A percentile compares a stretch with the other conserved stretches of the same genome.
Evolutionary conservation across 83 land plant species (phyloP).

Genomic region (Larix sibirica): DNA sequence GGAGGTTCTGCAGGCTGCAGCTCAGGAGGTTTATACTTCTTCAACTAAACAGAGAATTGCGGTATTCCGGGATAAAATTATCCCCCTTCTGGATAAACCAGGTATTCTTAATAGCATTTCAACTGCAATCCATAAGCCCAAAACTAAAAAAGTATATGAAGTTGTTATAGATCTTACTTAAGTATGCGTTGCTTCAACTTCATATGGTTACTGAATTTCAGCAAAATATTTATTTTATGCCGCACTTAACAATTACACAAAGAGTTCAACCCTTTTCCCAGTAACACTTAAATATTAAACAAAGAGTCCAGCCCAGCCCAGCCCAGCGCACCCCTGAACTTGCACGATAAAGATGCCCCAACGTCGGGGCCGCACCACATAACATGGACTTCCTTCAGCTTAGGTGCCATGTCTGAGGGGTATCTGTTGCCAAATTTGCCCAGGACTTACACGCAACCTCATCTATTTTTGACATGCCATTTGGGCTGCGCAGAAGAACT

Average conservation of each 20-base stretch:
- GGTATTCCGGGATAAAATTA: slow-evolving; percentile 59
- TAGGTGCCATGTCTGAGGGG: too few species aligned
- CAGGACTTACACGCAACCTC: too few species aligned
- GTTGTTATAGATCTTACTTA: background rate
- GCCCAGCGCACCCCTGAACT: background rate
- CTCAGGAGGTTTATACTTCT: slow-evolving; percentile 54
- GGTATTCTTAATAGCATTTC: slow-evolving; percentile 10
- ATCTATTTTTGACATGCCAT: background rate
- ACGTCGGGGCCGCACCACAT: too few species aligned
- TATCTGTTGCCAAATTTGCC: background rate
- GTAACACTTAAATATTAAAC: background rate
- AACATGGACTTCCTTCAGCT: background rate
- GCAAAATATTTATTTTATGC: background rate
- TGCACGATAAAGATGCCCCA: background rate
- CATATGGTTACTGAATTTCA: background rate
- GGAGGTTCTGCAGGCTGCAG: slow-evolving; percentile 44
- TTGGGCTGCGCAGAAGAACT: background rate
- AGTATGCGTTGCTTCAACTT: background rate
- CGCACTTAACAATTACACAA: background rate
- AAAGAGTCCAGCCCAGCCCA: background rate
- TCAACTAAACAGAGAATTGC: slow-evolving; percentile 73
- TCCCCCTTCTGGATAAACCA: slow-evolving; percentile 17
- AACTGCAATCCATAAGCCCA: background rate
- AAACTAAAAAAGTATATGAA: background rate
- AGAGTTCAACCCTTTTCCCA: background rate